Percentiles rank a stretch among this genome's conserved stretches.
Evolutionary conservation across 768 basidiomycete genomes (phyloP).

Genomic region (Kwoniella dendrophila): DNA sequence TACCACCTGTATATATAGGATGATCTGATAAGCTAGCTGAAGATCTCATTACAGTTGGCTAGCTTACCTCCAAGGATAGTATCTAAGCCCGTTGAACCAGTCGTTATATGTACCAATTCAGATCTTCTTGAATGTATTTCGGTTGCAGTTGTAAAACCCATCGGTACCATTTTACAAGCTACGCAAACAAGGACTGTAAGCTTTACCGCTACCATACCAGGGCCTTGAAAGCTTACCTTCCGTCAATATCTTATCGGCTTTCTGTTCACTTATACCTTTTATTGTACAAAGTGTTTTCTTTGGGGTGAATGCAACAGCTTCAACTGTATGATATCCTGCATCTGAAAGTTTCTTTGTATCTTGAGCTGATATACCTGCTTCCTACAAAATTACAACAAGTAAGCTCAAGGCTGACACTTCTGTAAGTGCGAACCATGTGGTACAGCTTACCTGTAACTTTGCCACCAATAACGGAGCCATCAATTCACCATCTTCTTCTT

Average conservation of each 20-base stretch:
- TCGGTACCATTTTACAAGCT: constrained; percentile 95
- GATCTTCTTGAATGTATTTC: constrained; percentile 93
- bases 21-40: background rate
- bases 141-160: constrained; percentile 97
- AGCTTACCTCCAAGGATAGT: constrained; percentile 72
- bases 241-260: constrained; percentile 91
- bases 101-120: constrained; percentile 94
- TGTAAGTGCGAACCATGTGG: background rate
- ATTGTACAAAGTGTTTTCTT: constrained; percentile 88
- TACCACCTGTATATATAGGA: constrained; percentile 75
- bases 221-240: constrained; percentile 66
- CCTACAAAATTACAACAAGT: constrained; percentile 60
- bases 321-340: constrained; percentile 89
- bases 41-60: background rate
- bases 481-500: constrained; percentile 62
- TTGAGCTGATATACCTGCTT: constrained; percentile 81
- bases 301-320: constrained; percentile 93
- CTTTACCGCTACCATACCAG: background rate
- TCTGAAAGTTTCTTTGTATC: constrained; percentile 95
- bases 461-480: constrained; percentile 80
- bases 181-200: constrained; percentile 8
- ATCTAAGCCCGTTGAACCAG: constrained; percentile 93
- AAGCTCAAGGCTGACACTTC: background rate
- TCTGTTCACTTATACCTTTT: constrained; percentile 95
- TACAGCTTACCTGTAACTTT: constrained; percentile 61